Evolutionary conservation across 2,329 filamentous ascomycete species (phyloP).

Genomic region (Penicillium sp.): DNA sequence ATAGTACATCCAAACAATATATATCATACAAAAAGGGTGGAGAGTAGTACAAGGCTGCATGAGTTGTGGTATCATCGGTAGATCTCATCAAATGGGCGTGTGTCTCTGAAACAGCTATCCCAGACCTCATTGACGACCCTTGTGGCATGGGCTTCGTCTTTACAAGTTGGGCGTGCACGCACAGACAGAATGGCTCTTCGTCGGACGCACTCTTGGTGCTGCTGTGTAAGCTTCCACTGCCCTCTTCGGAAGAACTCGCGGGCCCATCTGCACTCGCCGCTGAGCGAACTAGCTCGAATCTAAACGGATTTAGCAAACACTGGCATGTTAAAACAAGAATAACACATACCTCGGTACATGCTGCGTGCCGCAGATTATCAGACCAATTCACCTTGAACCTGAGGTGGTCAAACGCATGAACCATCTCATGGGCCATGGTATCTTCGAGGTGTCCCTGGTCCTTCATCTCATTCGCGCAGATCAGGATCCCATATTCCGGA

Average conservation of each 20-base stretch:
- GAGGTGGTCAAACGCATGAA: conserved; percentile 92
- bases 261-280: conserved; percentile 88
- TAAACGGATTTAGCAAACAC: conserved; percentile 36
- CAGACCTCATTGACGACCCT: conserved; percentile 96
- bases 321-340: not conserved
- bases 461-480: conserved; percentile 89
- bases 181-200: conserved; percentile 77
- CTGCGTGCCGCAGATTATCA: conserved; percentile 81
- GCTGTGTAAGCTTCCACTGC: conserved; percentile 85
- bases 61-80: conserved; percentile 58
- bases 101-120: conserved; percentile 95
- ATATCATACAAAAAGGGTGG: conserved; percentile 19
- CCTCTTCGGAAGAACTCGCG: conserved; percentile 80
- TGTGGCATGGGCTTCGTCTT: conserved; percentile 79
- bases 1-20: conserved; percentile 24
- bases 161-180: conserved; percentile 72
- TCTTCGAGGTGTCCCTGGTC: conserved; percentile 83
- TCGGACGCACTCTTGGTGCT: conserved; percentile 90
- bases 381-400: conserved; percentile 84
- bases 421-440: conserved; percentile 94
- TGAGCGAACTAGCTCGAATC: conserved; percentile 90
- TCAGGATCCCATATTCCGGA: conserved; percentile 78
- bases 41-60: conserved; percentile 3
- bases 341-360: conserved; percentile 76
- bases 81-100: conserved; percentile 93